Evolutionary conservation across 805 yeast species (phyloP).

Genomic region (Myxozyma neglecta): DNA sequence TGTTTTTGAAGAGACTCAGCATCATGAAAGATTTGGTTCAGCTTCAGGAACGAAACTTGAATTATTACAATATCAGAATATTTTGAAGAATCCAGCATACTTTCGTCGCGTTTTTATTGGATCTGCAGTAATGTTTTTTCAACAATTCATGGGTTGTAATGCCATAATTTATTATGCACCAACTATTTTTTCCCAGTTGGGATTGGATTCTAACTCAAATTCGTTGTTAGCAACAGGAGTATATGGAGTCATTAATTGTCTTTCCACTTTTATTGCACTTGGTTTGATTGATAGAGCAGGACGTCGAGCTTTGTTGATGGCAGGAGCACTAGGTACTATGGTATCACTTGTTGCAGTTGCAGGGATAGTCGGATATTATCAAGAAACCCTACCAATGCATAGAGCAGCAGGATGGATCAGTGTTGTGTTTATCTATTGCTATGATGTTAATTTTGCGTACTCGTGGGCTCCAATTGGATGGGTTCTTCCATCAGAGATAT

Average conservation of each 20-base stretch:
- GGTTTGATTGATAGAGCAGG: conserved; percentile 58
- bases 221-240: conserved; percentile 47
- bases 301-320: conserved; percentile 59
- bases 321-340: conserved; percentile 59
- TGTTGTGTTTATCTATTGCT: conserved; percentile 55
- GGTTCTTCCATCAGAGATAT: conserved; percentile 68
- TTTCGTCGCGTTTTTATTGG: conserved; percentile 12
- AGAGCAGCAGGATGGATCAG: conserved; percentile 13
- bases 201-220: conserved; percentile 46
- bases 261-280: conserved; percentile 57
- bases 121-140: conserved; percentile 13
- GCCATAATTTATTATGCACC: conserved; percentile 47
- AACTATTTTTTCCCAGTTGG: conserved; percentile 51
- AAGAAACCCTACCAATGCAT: background rate
- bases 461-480: conserved; percentile 59
- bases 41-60: background rate
- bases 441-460: conserved; percentile 56
- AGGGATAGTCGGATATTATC: conserved; percentile 2
- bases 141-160: conserved; percentile 29
- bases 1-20: background rate
- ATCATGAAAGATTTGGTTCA: conserved; percentile 1
- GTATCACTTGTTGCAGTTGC: conserved; percentile 19
- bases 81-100: background rate
- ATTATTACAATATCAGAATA: background rate
- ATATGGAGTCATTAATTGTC: conserved; percentile 49